Percentiles rank a stretch among this genome's conserved stretches.
phyloP scores from a whole-genome alignment of 495 filamentous ascomycete genomes.

The Talaromyces adpressus region DNA sequence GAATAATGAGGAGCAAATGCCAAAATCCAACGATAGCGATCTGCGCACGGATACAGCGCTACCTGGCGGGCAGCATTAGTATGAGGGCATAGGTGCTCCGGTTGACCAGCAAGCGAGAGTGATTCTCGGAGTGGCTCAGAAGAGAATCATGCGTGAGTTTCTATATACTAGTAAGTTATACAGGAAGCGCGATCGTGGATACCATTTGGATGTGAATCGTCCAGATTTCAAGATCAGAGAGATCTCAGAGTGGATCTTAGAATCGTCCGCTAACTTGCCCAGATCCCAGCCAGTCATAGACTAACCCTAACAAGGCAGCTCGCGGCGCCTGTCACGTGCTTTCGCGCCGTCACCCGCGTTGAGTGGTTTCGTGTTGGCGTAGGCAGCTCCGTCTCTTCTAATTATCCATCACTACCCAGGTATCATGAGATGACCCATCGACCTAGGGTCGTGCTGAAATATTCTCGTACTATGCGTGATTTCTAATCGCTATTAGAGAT shows the following conservation, averaged over 20 bases:
- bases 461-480: background rate
- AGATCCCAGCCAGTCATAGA: background rate
- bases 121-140: background rate
- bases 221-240: background rate
- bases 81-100: background rate
- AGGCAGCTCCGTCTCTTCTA: background rate
- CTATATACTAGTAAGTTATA: background rate
- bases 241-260: background rate
- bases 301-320: background rate
- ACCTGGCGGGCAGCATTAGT: background rate
- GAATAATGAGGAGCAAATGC: background rate
- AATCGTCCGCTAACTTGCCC: no score
- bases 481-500: background rate
- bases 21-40: background rate
- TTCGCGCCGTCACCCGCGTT: conserved; percentile 10
- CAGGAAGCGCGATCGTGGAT: background rate
- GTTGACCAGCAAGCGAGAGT: background rate
- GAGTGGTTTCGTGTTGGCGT: background rate
- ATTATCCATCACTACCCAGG: background rate
- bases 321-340: conserved; percentile 1
- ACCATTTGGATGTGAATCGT: background rate
- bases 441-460: background rate
- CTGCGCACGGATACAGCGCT: background rate
- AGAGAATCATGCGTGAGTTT: background rate
- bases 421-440: background rate